Evolutionary conservation across 164 flowering plant genomes (phyloP), one percentile per base, ranked within the genome.

Genomic region (Vitis cinerea): DNA sequence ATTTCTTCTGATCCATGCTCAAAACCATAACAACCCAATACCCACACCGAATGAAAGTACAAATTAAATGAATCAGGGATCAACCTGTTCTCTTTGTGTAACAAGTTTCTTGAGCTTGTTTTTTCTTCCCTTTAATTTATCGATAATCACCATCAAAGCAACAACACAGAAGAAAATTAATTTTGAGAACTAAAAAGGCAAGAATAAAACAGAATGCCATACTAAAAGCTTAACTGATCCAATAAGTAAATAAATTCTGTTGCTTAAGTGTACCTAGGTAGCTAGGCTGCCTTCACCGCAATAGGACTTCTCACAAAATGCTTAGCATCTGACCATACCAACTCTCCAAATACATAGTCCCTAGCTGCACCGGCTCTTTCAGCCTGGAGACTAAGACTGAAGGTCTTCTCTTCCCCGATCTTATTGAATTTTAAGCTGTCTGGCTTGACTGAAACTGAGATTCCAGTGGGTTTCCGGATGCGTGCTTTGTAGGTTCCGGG

Each of bases 261-360:
- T 37, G 44, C 2, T 37, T 37, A 37, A 37, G 53, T 3, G 53
- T 51, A 51, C 53, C 6, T 10, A 8, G 53, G 53, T 9, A 51
- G 53, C 56, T 53, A 59, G 52, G 27, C 27, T 17, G 67, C 37
- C 50, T 68, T 76, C 52, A 80, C 83, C 50, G 69, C 80, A 51
- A 80, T 77, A 10, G 80, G 77, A 60, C 83, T 77, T 59, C 80
- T 77, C 15, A 80, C 83, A 55, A 64, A 15, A 59, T 77, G 83
- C 70, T 68, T 63, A 19, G 37, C 47, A 63, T 80, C 83, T 15
- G 78, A 74, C 83, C 83, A 80, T 30, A 66, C 19, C 72, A 77
- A 56, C 58, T 72, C 52, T 37, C 80, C 83, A 63, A 71, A 80
- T 14, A 63, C 70, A 59, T 77, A 80, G 16, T 72, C 63, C 60